A percentile compares a stretch with the other conserved stretches of the same genome.
Conservation (phyloP, 2,329 filamentous ascomycete species). For the Cordyceps fumosorosea region DNA sequence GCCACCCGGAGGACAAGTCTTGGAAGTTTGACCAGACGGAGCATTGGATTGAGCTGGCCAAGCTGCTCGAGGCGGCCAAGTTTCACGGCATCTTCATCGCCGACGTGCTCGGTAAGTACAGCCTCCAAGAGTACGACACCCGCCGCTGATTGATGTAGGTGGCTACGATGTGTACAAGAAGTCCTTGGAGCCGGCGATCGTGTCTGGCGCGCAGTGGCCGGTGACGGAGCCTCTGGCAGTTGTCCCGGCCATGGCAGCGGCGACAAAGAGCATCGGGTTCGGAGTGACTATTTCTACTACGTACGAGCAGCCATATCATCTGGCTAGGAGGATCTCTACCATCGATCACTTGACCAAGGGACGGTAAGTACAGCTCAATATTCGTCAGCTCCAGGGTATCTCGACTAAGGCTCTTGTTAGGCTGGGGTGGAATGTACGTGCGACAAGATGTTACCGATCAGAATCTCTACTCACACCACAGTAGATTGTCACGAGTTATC, state of each 20-base stretch:
- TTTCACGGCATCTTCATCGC: slow-evolving; percentile 63
- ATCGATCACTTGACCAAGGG: slow-evolving; percentile 61
- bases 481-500: slow-evolving; percentile 58
- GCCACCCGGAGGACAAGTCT: slow-evolving; percentile 58
- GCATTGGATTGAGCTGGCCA: slow-evolving; percentile 54
- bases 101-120: slow-evolving; percentile 38
- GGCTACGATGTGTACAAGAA: slow-evolving; percentile 65
- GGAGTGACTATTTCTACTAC: slow-evolving; percentile 62
- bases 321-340: slow-evolving; percentile 58
- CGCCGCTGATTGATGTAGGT: slow-evolving; percentile 25
- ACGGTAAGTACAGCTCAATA: not conserved
- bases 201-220: slow-evolving; percentile 61
- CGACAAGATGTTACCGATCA: too few relatives aligned
- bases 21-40: slow-evolving; percentile 52
- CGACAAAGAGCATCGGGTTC: slow-evolving; percentile 59
- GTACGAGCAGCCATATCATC: slow-evolving; percentile 62
- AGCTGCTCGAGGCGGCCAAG: slow-evolving; percentile 37
- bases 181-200: slow-evolving; percentile 48
- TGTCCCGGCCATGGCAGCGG: slow-evolving; percentile 61
- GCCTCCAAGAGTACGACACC: not conserved
- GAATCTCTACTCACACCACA: not conserved
- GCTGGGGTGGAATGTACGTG: slow-evolving; percentile 28
- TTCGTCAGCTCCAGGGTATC: not conserved
- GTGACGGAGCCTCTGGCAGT: slow-evolving; percentile 59
- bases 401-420: slow-evolving; percentile 25